Base-by-base conservation (phyloP, 179 eudicot species). In the Camellia oleifera region DNA sequence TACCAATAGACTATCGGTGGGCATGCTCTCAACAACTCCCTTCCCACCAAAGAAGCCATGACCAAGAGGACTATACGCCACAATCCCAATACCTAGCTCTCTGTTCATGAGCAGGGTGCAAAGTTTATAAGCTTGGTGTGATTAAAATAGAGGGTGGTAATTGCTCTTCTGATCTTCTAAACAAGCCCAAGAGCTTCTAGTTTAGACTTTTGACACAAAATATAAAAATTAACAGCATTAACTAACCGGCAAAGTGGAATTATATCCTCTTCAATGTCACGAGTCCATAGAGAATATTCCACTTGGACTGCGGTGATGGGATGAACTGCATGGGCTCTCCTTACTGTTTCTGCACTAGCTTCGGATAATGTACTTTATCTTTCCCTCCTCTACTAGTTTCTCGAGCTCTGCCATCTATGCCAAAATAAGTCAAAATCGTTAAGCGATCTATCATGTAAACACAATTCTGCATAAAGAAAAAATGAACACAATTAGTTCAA, bases 321-420 rank as follows among this genome's bases (percentile, higher is more conserved):
- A 74, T 91, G 94, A 80, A 91, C 84, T 0, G 82, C 84, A 78
- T 89, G 92, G 4, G 92, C 92, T 66, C 91, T 88, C 72, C 82
- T 85, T 69, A 89, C 72, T 10, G 94, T 89, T 57, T 85, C 86
- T n/a, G 80, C 83, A 50, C 81, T 83, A 45, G 87, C 94, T 82
- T 91, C 90, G 3, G 90, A 91, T 69, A 91, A 91, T 76, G 65
- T 89, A 84, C 81, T 86, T 91, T 17, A 91, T 84, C 77, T 89
- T 91, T 14, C 94, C 94, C 78, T 88, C 92, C 64, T 84, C 90
- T 60, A 89, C 92, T 61, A 91, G 81, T 72, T 90, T 91, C 81
- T 88, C 89, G 0, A 89, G 87, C 78, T 91, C 91, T 4, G 89
- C 90, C 87, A 91, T 84, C 91, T 91, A 32, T 20, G n/a, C 60